phyloP scores from a whole-genome alignment of 2,329 filamentous ascomycete species.

The Cladophialophora immunda region DNA sequence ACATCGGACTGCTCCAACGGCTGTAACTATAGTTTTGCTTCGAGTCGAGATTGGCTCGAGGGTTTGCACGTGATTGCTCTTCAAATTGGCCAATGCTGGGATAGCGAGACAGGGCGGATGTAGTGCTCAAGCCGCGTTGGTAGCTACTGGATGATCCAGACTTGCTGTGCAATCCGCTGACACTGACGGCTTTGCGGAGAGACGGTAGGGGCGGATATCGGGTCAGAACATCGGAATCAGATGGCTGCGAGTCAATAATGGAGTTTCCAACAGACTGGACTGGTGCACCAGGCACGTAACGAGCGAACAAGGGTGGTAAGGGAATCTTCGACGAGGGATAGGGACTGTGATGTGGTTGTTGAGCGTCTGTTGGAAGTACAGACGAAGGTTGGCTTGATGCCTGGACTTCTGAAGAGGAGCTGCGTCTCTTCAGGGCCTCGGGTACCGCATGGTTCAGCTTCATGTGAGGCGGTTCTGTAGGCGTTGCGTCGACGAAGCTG shows the following conservation, averaged over 20 bases:
- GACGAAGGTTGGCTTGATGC: not conserved
- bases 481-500: slow-evolving; percentile 21
- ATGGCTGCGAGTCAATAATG: slow-evolving; percentile 46
- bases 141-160: not conserved
- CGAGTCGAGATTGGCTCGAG: slow-evolving; percentile 1
- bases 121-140: slow-evolving; percentile 8
- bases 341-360: not conserved
- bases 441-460: not conserved
- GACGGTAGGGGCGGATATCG: slow-evolving; percentile 49
- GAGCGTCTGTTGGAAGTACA: not conserved
- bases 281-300: not conserved
- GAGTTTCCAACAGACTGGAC: slow-evolving; percentile 17
- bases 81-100: slow-evolving; percentile 36
- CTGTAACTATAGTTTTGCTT: slow-evolving; percentile 12
- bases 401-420: not conserved
- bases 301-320: not conserved
- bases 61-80: slow-evolving; percentile 15
- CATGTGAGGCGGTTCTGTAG: not conserved
- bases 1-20: not conserved
- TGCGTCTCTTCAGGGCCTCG: not conserved
- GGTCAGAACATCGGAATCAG: slow-evolving; percentile 45
- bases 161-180: slow-evolving; percentile 26
- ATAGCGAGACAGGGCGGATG: slow-evolving; percentile 33
- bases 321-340: not conserved
- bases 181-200: slow-evolving; percentile 35